Conservation (phyloP, 2,329 filamentous ascomycete species). For the Epichloe bromicola region DNA sequence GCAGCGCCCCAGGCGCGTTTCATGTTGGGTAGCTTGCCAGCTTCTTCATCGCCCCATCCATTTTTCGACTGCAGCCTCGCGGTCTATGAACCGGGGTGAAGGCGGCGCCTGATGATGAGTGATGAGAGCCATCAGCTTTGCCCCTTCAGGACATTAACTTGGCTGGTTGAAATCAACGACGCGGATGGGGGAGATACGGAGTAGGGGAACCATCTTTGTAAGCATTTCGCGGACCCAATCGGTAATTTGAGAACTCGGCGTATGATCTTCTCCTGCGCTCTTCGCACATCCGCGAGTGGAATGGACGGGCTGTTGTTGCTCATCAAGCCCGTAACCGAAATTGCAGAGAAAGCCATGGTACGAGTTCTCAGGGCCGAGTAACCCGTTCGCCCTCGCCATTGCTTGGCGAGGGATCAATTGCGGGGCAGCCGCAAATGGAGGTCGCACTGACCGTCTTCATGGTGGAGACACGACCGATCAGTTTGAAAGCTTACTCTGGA, state of each 20-base stretch:
- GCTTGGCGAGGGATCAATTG: slow-evolving; percentile 2
- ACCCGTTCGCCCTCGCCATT: slow-evolving; percentile 1
- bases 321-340: background rate
- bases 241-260: background rate
- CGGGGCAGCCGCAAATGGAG: background rate
- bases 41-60: background rate
- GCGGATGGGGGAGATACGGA: too few relatives aligned
- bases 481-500: too few relatives aligned
- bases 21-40: slow-evolving; percentile 24
- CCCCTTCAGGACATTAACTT: too few relatives aligned
- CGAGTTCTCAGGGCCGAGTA: background rate
- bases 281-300: too few relatives aligned
- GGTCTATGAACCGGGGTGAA: background rate
- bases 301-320: too few relatives aligned
- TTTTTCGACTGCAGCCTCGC: background rate
- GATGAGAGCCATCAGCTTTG: too few relatives aligned
- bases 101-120: background rate
- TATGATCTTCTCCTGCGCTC: background rate
- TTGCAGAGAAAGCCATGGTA: slow-evolving; percentile 1
- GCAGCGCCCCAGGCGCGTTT: slow-evolving; percentile 39
- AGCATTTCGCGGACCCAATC: too few relatives aligned
- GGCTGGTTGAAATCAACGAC: too few relatives aligned
- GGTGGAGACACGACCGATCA: slow-evolving; percentile 1
- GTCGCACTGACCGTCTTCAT: slow-evolving; percentile 4
- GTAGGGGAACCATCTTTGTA: too few relatives aligned